Percentiles rank a stretch among this genome's conserved stretches.
Conservation (phyloP, 2,329 filamentous ascomycete genomes). For the Botryosphaeria agaves region DNA sequence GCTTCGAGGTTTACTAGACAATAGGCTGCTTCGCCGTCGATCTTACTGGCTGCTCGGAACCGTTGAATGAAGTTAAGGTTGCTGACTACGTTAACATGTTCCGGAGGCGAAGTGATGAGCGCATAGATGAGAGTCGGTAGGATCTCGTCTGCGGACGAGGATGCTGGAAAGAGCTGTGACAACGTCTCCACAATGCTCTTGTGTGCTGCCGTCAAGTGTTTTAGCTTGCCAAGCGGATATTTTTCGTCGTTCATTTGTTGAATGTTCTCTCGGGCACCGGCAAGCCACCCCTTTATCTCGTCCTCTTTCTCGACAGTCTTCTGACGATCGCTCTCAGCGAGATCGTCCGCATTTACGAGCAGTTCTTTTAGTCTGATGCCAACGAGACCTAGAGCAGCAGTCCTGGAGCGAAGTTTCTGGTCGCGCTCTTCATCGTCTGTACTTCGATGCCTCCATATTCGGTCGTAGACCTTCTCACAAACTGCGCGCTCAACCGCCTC, state of each 20-base stretch:
- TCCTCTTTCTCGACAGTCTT: conserved; percentile 34
- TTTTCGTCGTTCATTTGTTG: conserved; percentile 70
- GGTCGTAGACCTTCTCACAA: conserved; percentile 42
- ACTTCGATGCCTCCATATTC: conserved; percentile 79
- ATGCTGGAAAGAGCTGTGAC: conserved; percentile 46
- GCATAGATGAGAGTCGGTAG: conserved; percentile 94
- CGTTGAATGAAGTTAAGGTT: conserved; percentile 89
- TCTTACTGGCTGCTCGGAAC: conserved; percentile 70
- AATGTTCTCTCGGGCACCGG: conserved; percentile 49
- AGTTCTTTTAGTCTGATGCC: conserved; percentile 79
- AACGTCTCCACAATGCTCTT: conserved; percentile 86
- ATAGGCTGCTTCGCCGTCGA: conserved; percentile 89
- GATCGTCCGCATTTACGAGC: conserved; percentile 33
- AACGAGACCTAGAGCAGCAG: conserved; percentile 75
- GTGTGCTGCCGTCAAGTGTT: conserved; percentile 73
- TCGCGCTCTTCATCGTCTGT: conserved; percentile 92
- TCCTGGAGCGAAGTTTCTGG: conserved; percentile 86
- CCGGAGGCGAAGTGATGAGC: conserved; percentile 75
- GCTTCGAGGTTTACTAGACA: conserved; percentile 93
- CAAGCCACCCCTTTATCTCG: conserved; percentile 57
- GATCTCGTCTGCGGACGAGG: conserved; percentile 90
- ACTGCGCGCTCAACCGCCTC: conserved; percentile 73
- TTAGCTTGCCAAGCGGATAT: conserved; percentile 81
- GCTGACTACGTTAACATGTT: conserved; percentile 70
- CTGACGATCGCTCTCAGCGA: conserved; percentile 38